Base-by-base conservation (phyloP, 163 green algal genomes). In the Volvox carteri region DNA sequence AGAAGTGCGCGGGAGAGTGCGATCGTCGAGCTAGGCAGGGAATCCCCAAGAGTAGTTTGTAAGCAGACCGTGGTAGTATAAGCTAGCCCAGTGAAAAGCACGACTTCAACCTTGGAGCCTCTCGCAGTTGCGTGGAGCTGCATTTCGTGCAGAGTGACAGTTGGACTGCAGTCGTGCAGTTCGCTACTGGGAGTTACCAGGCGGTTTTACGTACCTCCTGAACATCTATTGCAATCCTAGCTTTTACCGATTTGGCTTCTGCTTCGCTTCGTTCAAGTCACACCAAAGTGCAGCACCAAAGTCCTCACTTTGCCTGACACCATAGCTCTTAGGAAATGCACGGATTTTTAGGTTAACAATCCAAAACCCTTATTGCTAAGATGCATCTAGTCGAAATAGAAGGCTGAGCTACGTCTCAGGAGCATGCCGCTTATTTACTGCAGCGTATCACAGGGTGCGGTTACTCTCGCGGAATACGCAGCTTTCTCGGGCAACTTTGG, bases 341-440 rank as follows among this genome's bases (percentile, higher is more conserved):
- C n/a, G n/a, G n/a, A n/a, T n/a, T n/a, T n/a, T n/a, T n/a, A n/a
- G n/a, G n/a, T n/a, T n/a, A n/a, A n/a, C n/a, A n/a, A n/a, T n/a
- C n/a, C n/a, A n/a, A n/a, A n/a, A n/a, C n/a, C n/a, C 62, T 44
- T 33, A 42, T 12, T 39, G 62, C 21, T 74, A 44, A 65, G 7
- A 72, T 72, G 60, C 60, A 7, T 72, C 28, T 72, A 37, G 28
- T 37, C 35, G 28, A 30, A 28, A 72, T 39, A 72, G 37, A 30
- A 72, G 60, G 60, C 60, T 37, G 70, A 78, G 70, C 11, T 16
- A 9, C 70, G 37, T 35, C n/a, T n/a, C 33, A 41, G 37, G 70
- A 54, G 70, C 14, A 95, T 95, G 92, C 91, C 92, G 19, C 88
- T 94, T 0, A 91, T 95, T 37, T 95, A 95, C 65, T 84, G 44